phyloP scores from a whole-genome alignment of 768 basidiomycete species.

The Russula compacta region DNA sequence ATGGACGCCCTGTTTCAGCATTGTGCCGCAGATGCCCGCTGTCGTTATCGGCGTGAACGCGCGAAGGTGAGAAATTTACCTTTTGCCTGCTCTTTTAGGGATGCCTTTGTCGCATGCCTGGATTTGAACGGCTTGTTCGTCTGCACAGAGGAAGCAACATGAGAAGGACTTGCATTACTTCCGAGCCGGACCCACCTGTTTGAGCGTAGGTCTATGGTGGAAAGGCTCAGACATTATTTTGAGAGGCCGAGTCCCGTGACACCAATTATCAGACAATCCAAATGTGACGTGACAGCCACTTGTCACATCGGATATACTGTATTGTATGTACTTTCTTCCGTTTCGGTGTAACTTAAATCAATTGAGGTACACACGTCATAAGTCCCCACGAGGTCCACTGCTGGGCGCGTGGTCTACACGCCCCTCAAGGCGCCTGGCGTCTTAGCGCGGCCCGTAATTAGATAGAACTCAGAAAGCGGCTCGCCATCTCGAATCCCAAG shows the following conservation, averaged over 20 bases:
- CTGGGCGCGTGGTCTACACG: slow-evolving; percentile 4
- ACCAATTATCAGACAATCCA: background rate
- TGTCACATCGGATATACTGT: background rate
- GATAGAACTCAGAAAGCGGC: slow-evolving; percentile 46
- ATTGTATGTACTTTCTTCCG: background rate
- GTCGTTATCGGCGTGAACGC: background rate
- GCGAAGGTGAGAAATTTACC: slow-evolving; percentile 34
- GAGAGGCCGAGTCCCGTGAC: background rate
- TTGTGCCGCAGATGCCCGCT: background rate
- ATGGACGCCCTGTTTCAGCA: background rate
- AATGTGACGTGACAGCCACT: slow-evolving; percentile 7
- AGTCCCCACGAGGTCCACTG: background rate
- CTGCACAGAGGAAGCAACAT: slow-evolving; percentile 30
- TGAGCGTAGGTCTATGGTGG: slow-evolving; percentile 76
- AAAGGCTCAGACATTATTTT: slow-evolving; percentile 34
- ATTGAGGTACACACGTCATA: background rate
- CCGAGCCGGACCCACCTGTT: slow-evolving; percentile 47
- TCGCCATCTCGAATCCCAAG: slow-evolving; percentile 91
- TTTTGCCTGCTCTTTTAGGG: slow-evolving; percentile 78
- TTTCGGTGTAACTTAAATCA: background rate
- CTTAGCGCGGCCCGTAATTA: slow-evolving; percentile 3
- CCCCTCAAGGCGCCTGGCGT: background rate
- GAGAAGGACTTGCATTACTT: slow-evolving; percentile 1
- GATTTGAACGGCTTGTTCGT: slow-evolving; percentile 92
- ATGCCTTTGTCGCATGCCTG: slow-evolving; percentile 78